phyloP scores from a whole-genome alignment of 768 basidiomycete genomes.

The Lactifluus pinguis region DNA sequence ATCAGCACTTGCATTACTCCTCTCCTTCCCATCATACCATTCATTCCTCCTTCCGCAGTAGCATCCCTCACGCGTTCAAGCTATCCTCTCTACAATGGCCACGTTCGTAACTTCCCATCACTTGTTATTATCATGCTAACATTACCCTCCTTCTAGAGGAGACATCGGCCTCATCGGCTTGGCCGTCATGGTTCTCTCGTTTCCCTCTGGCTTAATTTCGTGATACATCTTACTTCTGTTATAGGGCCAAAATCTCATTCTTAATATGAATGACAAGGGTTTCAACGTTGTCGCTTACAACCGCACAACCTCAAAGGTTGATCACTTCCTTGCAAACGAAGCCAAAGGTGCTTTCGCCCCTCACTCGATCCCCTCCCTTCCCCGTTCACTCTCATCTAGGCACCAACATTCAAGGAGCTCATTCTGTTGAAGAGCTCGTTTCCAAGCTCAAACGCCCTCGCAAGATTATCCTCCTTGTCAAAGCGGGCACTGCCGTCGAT shows the following conservation, averaged over 20 bases:
- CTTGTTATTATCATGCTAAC: constrained; percentile 21
- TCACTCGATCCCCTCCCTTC: constrained; percentile 20
- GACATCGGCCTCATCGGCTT: constrained; percentile 98
- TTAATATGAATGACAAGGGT: constrained; percentile 99
- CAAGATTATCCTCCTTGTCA: constrained; percentile 97
- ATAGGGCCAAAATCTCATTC: constrained; percentile 92
- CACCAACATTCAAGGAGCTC: constrained; percentile 91
- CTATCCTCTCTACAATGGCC: constrained; percentile 33
- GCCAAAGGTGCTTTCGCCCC: constrained; percentile 73
- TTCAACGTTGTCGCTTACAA: constrained; percentile 97
- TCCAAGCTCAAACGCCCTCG: constrained; percentile 90
- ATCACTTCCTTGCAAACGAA: constrained; percentile 90
- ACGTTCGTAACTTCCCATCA: constrained; percentile 38
- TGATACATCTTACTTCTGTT: constrained; percentile 4
- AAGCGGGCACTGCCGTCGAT: constrained; percentile 95
- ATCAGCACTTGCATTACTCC: constrained; percentile 2
- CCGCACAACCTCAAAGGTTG: constrained; percentile 94
- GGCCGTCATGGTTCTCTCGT: constrained; percentile 79
- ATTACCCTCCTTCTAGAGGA: constrained; percentile 43
- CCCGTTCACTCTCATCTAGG: constrained; percentile 39
- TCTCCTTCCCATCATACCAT: constrained; percentile 9
- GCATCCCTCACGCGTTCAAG: constrained; percentile 27
- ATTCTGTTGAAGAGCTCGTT: constrained; percentile 85
- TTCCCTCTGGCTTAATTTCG: constrained; percentile 18
- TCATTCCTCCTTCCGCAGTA: not conserved